Conservation (phyloP, 2,329 filamentous ascomycete genomes). For the Botrytis fabae region DNA sequence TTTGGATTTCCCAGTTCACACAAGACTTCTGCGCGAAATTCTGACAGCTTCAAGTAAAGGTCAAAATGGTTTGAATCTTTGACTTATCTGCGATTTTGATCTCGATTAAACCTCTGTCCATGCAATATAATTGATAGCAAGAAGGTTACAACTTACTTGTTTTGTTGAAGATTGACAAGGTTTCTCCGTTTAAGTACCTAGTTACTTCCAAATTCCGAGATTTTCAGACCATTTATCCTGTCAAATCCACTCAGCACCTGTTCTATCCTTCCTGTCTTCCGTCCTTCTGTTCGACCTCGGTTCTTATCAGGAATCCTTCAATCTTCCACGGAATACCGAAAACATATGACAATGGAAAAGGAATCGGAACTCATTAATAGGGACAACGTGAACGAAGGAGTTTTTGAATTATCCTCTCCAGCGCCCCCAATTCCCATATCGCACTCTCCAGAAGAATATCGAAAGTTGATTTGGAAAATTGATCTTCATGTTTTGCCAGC, state of each 20-base stretch:
- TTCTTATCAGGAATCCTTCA: background rate
- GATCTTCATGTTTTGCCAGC: conserved; percentile 5
- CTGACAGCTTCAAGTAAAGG: background rate
- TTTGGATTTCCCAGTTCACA: background rate
- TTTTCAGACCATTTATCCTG: background rate
- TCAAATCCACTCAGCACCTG: background rate
- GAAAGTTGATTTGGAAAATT: conserved; percentile 6
- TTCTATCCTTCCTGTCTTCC: background rate
- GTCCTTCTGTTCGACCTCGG: background rate
- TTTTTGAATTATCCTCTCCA: background rate
- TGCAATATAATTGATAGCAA: background rate
- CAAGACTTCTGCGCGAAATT: background rate
- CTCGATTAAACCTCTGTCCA: background rate
- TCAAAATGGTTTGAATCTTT: background rate
- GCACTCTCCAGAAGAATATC: background rate
- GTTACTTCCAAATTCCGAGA: background rate
- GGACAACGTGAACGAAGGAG: background rate
- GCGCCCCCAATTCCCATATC: background rate
- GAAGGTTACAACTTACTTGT: background rate
- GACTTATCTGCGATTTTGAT: background rate
- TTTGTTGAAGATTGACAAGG: background rate
- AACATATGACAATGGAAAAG: background rate
- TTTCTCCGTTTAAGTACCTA: background rate
- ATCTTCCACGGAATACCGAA: background rate
- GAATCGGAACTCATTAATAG: background rate